Base-by-base conservation (phyloP, 2,329 filamentous ascomycete genomes). In the Fusarium lateritium region DNA sequence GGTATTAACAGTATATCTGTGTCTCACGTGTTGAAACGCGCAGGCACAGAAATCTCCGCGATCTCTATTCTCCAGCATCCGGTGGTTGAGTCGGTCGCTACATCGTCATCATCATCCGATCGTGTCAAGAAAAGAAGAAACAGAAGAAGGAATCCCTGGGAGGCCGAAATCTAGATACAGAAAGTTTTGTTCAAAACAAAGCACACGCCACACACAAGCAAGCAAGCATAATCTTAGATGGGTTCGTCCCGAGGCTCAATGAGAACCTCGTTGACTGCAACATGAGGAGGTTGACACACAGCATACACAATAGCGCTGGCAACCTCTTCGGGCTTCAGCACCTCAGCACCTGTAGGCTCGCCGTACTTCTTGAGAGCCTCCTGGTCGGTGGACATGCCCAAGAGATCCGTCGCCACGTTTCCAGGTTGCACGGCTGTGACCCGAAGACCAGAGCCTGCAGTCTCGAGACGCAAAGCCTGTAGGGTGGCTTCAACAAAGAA, bases 401-500 rank as follows among this genome's bases (percentile, higher is more conserved):
- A 79, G 33, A 95, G 81, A 58, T 92, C 91, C 1, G 92, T 94
- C 7, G 86, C 86, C 3, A 89, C 90, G 76, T 95, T 94, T 1
- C 92, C 92, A 0, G 92, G 92, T 81, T 95, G 92, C 4, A 95
- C 85, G 36, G 86, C 84, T 0, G 92, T 94, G 40, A 95, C 91
- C 3, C 92, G 84, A 49, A 95, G 79, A 0, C 92, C 92, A 0
- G 86, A 87, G 0, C 91, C 91, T 0, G 90, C 92, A 0, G 92
- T 94, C 83, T 95, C 92, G 9, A 94, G 80, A 10, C 92, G 88
- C 69, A 95, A 79, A 33, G 84, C 84, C 78, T 94, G 92, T n/a
- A 95, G 83, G 0, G 92, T 92, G 2, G 91, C 92, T 77, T 95
- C 92, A 56, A 95, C 91, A 76, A 95, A 95, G 85, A 94, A 94